These are phyloP conservation scores for Pythium dissimile DNA, from an alignment of 352 stramenopile species.

Conservation along the genomic window DNA sequence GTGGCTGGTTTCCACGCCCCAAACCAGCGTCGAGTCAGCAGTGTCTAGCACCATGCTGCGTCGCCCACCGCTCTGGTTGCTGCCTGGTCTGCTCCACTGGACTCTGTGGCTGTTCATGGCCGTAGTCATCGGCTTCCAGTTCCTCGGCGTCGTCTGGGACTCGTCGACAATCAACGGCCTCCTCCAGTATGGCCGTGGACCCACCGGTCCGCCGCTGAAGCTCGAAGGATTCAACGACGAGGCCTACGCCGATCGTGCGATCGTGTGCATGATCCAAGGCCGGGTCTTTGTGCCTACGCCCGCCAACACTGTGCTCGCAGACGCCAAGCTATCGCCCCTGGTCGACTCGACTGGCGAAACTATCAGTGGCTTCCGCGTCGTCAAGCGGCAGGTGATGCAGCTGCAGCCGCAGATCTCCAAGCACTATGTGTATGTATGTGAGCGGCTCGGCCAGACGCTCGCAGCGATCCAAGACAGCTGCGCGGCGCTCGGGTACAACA, in stretches of 20 bases:
- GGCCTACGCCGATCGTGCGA: slow-evolving; percentile 11
- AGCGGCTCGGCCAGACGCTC: slow-evolving; percentile 1
- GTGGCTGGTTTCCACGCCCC: too few species aligned
- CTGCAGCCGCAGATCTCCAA: not conserved
- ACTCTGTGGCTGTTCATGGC: not conserved
- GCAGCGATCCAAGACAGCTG: slow-evolving; percentile 13
- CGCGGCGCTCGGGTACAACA: slow-evolving; percentile 17
- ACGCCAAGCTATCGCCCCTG: not conserved
- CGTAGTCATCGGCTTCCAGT: not conserved
- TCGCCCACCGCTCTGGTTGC: too few species aligned
- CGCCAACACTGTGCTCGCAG: not conserved
- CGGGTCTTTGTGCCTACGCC: not conserved
- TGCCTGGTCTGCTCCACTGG: not conserved
- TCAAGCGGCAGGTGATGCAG: slow-evolving; percentile 1
- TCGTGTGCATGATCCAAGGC: slow-evolving; percentile 15
- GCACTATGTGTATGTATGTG: not conserved
- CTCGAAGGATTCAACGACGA: slow-evolving; percentile 15
- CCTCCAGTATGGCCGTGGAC: not conserved
- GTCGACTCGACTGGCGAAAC: slow-evolving; percentile 4
- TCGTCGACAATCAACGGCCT: not conserved
- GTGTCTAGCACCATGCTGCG: too few species aligned
- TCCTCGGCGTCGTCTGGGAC: slow-evolving; percentile 5
- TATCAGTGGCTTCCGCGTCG: slow-evolving; percentile 23
- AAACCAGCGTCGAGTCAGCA: too few species aligned
- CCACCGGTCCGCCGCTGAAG: not conserved